phyloP scores from a whole-genome alignment of 495 filamentous ascomycete genomes.

The Xylaria palmicola region DNA sequence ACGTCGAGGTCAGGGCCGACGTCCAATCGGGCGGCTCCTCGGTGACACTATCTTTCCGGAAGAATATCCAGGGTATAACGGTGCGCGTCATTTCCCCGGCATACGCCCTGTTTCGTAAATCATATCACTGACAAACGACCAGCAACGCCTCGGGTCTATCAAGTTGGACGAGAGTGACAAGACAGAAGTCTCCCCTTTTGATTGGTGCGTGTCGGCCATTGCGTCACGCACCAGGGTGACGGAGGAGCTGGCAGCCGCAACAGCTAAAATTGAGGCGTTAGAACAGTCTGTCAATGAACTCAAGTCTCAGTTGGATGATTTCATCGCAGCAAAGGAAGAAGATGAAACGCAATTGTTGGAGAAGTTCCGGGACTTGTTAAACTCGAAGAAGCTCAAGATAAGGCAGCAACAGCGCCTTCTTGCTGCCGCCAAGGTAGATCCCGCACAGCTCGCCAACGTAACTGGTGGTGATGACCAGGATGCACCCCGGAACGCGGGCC shows the following conservation, averaged over 20 bases:
- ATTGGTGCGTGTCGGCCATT: slow-evolving; percentile 61
- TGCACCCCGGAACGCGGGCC: slow-evolving; percentile 21
- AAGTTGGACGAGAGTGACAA: slow-evolving; percentile 60
- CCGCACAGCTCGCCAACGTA: slow-evolving; percentile 33
- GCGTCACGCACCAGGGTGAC: slow-evolving; percentile 29
- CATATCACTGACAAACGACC: slow-evolving; percentile 15
- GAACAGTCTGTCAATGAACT: slow-evolving; percentile 46
- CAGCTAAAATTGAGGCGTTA: slow-evolving; percentile 51
- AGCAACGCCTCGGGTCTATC: slow-evolving; percentile 73
- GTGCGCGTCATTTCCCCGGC: slow-evolving; percentile 25
- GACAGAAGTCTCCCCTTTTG: slow-evolving; percentile 65
- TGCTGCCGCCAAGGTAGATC: slow-evolving; percentile 57
- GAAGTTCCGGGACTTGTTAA: slow-evolving; percentile 71
- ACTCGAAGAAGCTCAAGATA: slow-evolving; percentile 91
- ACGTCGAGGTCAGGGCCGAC: slow-evolving; percentile 44
- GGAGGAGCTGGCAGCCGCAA: slow-evolving; percentile 41
- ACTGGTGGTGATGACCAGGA: slow-evolving; percentile 15
- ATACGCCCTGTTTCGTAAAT: not conserved
- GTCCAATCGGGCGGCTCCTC: slow-evolving; percentile 28
- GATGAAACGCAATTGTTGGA: slow-evolving; percentile 69
- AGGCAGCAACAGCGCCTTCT: slow-evolving; percentile 74
- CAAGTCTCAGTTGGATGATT: slow-evolving; percentile 58
- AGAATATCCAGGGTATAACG: slow-evolving; percentile 48
- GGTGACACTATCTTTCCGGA: slow-evolving; percentile 42
- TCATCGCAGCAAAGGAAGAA: slow-evolving; percentile 62